Base-by-base conservation (phyloP, 2,329 filamentous ascomycete genomes). In the Botrytis fabae region DNA sequence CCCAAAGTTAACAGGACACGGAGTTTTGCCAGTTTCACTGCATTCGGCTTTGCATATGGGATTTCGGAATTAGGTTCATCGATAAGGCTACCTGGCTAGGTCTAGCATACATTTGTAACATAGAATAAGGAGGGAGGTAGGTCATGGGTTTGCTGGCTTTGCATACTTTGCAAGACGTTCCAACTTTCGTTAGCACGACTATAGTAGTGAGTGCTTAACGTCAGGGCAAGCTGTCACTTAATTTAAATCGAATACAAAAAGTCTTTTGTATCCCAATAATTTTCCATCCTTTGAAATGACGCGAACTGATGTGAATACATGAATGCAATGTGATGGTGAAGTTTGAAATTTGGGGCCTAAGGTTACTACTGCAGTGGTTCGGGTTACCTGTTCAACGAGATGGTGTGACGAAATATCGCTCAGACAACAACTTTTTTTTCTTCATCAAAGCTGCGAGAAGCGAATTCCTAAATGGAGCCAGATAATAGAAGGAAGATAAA, bases 11-110 rank as follows among this genome's bases (percentile, higher is more conserved):
- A 71, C 62, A 72, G 60, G 73, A 65, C n/a, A 74, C 69, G 73
- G 73, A 73, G 70, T 72, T 73, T 71, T 59, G 61, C 71, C 64
- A 48, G 60, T 72, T 72, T 69, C 70, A 68, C 69, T 69, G 42
- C 69, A 73, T 59, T 69, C 35, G 70, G 46, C 42, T 74, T 74
- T 75, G 70, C 73, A 73, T 69, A 72, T 51, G 70, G 68, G 42
- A 64, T 64, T 59, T 72, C 44, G 72, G 69, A 57, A 61, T 65
- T 44, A 64, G 73, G 74, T 48, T 57, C 48, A 64, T 63, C 63
- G 25, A 71, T 64, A 57, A 63, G 62, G 64, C 73, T 71, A 63
- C 64, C 70, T 73, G 71, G 73, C 65, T 63, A 70, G 73, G 71
- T 64, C 61, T 48, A 51, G 65, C 66, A 70, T 57, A 69, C 57